Conservation (phyloP, 805 yeast genomes). For the Saturnispora halmiae region DNA sequence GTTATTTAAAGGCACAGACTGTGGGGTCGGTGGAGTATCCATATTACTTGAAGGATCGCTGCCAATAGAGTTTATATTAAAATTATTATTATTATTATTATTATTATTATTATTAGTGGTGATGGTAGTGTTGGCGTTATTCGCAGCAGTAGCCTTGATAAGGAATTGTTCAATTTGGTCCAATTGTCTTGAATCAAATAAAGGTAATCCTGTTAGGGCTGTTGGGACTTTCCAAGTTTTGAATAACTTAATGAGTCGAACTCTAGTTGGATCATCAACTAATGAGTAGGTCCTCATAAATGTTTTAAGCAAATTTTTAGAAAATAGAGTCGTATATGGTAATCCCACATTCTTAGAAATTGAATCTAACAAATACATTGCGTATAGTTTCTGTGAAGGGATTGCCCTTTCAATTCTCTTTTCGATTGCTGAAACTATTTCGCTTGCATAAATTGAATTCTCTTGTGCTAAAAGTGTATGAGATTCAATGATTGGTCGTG, state of each 20-base stretch:
- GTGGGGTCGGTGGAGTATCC: conserved; percentile 17
- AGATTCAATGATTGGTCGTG: conserved; percentile 80
- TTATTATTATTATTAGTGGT: neutral
- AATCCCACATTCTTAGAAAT: conserved; percentile 84
- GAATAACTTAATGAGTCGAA: conserved; percentile 66
- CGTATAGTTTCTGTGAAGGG: conserved; percentile 76
- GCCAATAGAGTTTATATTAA: neutral
- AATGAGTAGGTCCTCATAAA: conserved; percentile 72
- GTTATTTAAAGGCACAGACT: conserved; percentile 6
- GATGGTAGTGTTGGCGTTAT: neutral
- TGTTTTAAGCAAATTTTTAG: conserved; percentile 56
- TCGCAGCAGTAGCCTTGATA: conserved; percentile 41
- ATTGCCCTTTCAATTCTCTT: conserved; percentile 65
- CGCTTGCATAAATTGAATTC: conserved; percentile 65
- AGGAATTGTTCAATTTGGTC: conserved; percentile 68
- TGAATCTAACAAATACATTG: conserved; percentile 81
- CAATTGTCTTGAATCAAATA: conserved; percentile 65
- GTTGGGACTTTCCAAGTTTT: conserved; percentile 79
- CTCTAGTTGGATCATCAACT: conserved; percentile 67
- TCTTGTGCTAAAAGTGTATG: conserved; percentile 84
- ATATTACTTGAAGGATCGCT: neutral
- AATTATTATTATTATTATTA: neutral
- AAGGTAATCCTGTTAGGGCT: conserved; percentile 50
- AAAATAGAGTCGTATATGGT: conserved; percentile 77
- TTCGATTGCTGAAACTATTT: conserved; percentile 67